Conservation (phyloP, 805 yeast genomes). For the Priceomyces medius region DNA sequence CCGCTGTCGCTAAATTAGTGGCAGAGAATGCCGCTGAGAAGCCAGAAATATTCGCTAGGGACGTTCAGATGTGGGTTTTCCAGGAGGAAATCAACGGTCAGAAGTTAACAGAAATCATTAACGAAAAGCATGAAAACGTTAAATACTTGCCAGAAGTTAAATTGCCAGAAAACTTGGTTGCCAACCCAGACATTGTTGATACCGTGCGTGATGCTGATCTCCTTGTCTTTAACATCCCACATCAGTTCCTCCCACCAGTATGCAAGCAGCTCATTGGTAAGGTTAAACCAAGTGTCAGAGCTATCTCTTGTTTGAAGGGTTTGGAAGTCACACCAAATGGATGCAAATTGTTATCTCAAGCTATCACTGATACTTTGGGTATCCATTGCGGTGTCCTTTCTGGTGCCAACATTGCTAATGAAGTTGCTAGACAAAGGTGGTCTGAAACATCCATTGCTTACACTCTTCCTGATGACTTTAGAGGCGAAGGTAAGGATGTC, state of each 20-base stretch:
- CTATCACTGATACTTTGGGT: constrained; percentile 44
- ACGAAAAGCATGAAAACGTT: constrained; percentile 43
- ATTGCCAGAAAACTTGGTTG: constrained; percentile 41
- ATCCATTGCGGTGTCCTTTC: constrained; percentile 45
- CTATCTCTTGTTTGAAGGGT: constrained; percentile 47
- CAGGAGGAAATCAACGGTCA: constrained; percentile 41
- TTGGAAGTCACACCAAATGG: constrained; percentile 44
- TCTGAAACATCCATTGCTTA: constrained; percentile 48
- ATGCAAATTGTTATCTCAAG: constrained; percentile 43
- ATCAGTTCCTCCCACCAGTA: constrained; percentile 42
- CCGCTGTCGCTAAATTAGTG: constrained; percentile 45
- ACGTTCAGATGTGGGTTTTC: constrained; percentile 47
- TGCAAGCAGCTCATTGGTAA: constrained; percentile 41
- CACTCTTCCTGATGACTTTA: constrained; percentile 36
- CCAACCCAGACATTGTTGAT: constrained; percentile 38
- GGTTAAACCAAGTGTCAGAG: constrained; percentile 37
- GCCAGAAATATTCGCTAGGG: constrained; percentile 36
- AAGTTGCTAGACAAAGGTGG: constrained; percentile 47
- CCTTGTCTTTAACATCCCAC: constrained; percentile 45
- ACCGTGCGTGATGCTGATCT: constrained; percentile 43
- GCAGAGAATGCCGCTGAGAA: constrained; percentile 43
- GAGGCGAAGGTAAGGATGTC: constrained; percentile 43
- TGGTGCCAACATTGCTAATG: constrained; percentile 50
- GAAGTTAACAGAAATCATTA: constrained; percentile 45
- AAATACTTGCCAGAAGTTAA: constrained; percentile 44